phyloP scores from a whole-genome alignment of 345 rosid genomes.

The Iberis pinnata region DNA sequence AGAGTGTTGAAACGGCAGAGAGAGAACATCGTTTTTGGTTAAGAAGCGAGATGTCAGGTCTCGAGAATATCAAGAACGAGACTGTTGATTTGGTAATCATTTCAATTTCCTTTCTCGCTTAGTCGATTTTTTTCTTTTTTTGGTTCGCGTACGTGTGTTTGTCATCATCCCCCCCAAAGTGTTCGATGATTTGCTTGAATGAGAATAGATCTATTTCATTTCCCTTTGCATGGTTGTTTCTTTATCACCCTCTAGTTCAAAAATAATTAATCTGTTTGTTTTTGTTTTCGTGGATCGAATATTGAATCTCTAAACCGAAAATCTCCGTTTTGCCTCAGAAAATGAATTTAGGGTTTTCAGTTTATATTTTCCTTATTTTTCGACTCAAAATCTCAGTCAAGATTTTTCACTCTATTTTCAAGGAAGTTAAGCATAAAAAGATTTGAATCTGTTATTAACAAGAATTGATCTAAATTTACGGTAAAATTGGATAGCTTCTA shows the following conservation, averaged over 20 bases:
- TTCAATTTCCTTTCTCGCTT: background rate
- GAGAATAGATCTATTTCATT: constrained; percentile 22
- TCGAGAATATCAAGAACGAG: constrained; percentile 66
- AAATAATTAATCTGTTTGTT: no score
- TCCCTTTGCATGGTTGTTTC: constrained; percentile 28
- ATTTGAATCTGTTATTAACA: background rate
- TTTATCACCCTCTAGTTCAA: no score
- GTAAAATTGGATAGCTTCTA: no score
- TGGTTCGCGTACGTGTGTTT: background rate
- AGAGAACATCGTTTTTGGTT: constrained; percentile 23
- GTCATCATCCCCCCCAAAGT: constrained; percentile 8
- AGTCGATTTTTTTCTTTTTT: background rate
- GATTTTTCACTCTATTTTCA: no score
- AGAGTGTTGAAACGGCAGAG: constrained; percentile 27
- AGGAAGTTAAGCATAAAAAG: no score
- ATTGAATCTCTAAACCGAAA: no score
- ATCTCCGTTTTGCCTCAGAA: no score
- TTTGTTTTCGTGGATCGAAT: background rate
- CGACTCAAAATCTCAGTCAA: no score
- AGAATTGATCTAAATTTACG: no score
- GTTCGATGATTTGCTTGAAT: constrained; percentile 31
- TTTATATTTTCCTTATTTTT: no score
- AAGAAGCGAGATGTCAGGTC: constrained; percentile 31
- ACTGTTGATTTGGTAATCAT: constrained; percentile 50
- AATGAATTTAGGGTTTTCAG: no score